These are phyloP conservation scores for Angophora floribunda DNA, from an alignment of 345 rosid species.

Conservation along the genomic window DNA sequence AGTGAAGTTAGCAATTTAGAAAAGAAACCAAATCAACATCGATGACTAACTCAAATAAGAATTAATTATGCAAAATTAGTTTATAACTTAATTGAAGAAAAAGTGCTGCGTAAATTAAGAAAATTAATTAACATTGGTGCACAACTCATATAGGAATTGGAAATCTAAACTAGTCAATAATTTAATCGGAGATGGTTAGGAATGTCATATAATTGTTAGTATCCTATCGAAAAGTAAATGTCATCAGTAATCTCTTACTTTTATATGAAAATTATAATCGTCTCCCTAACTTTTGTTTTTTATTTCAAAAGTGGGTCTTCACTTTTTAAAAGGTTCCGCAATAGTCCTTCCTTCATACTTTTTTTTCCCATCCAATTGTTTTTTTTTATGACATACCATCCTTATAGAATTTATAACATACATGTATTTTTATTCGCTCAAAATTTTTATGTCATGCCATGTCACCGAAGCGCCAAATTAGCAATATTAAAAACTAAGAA, in stretches of 20 bases:
- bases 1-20: no score
- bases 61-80: neutral
- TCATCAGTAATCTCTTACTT: fast-evolving
- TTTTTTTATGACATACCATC: fast-evolving
- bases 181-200: neutral
- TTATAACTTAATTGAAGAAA: no score
- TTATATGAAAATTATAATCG: neutral
- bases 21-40: no score
- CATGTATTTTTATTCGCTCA: neutral
- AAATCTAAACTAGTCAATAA: neutral
- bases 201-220: neutral
- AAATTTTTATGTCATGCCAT: fast-evolving
- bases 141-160: neutral
- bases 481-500: neutral
- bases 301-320: neutral
- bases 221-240: neutral
- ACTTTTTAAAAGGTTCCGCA: neutral
- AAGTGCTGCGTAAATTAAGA: no score
- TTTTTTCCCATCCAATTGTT: neutral
- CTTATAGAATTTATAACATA: no score
- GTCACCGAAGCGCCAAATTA: neutral
- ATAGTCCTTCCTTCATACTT: fast-evolving
- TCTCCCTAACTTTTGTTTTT: neutral
- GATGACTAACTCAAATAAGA: neutral
- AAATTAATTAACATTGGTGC: neutral